Conservation (phyloP, 805 yeast genomes). For the Barnettozyma vustinii region DNA sequence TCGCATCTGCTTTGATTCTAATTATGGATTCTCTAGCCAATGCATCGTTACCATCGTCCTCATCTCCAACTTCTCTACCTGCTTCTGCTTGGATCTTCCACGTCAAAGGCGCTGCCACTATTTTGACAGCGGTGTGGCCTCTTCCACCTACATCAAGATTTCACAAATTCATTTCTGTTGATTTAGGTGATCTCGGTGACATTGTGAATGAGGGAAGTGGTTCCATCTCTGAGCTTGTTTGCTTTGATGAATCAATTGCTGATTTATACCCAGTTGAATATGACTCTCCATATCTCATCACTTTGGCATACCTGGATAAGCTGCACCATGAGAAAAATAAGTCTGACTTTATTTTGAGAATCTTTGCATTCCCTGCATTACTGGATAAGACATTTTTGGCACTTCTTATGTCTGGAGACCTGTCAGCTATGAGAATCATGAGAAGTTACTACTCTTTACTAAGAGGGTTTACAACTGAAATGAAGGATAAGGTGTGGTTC, state of each 20-base stretch:
- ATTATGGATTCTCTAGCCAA: conserved; percentile 94
- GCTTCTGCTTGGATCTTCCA: conserved; percentile 97
- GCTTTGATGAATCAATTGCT: conserved; percentile 80
- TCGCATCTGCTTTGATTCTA: conserved; percentile 82
- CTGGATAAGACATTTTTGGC: conserved; percentile 77
- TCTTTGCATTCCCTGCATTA: conserved; percentile 90
- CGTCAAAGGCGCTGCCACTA: conserved; percentile 95
- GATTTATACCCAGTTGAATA: conserved; percentile 84
- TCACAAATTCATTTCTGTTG: conserved; percentile 73
- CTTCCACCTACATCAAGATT: conserved; percentile 63
- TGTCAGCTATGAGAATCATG: conserved; percentile 87
- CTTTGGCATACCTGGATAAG: conserved; percentile 80
- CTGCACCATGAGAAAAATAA: conserved; percentile 76
- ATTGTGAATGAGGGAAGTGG: conserved; percentile 32
- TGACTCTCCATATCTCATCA: conserved; percentile 81
- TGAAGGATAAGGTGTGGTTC: conserved; percentile 91
- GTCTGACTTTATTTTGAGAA: conserved; percentile 78
- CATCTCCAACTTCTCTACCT: conserved; percentile 53
- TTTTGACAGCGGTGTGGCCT: conserved; percentile 95
- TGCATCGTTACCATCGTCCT: conserved; percentile 50
- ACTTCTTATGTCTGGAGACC: conserved; percentile 76
- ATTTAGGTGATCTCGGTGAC: conserved; percentile 84
- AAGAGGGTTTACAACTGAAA: conserved; percentile 75
- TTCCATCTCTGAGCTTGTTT: conserved; percentile 52
- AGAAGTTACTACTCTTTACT: conserved; percentile 79